Conservation (phyloP, 148 eudicot species). For the Talinum fruticosum region DNA sequence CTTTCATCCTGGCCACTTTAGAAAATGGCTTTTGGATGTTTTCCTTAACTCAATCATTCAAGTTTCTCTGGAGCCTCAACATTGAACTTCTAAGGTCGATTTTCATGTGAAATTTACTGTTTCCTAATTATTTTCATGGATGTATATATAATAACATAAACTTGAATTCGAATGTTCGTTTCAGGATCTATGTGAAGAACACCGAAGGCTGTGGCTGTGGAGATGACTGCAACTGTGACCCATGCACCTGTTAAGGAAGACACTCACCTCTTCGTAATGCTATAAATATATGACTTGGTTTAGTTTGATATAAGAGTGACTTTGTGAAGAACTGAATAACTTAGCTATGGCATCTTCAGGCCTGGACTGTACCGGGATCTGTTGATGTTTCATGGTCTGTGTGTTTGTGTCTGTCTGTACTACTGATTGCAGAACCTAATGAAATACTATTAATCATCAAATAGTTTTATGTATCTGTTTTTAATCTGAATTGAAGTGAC, state of each 20-base stretch:
- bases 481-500: too few species aligned
- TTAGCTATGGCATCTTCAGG: background rate
- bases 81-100: too few species aligned
- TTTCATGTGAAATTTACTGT: too few species aligned
- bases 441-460: background rate
- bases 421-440: background rate
- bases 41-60: too few species aligned
- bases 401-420: background rate
- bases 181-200: conserved; percentile 28
- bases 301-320: background rate
- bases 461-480: too few species aligned
- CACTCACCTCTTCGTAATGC: background rate
- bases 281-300: too few species aligned
- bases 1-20: too few species aligned
- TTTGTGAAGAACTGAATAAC: background rate
- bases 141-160: background rate
- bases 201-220: conserved; percentile 50
- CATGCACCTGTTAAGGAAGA: conserved; percentile 35
- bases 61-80: too few species aligned
- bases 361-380: background rate
- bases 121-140: too few species aligned
- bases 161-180: background rate
- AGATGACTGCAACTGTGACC: conserved; percentile 53
- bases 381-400: background rate
- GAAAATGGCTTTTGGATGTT: too few species aligned